These are phyloP conservation scores for Aurantiochytrium sp. DNA, from an alignment of 108 stramenopile genomes.

Conservation along the genomic window DNA sequence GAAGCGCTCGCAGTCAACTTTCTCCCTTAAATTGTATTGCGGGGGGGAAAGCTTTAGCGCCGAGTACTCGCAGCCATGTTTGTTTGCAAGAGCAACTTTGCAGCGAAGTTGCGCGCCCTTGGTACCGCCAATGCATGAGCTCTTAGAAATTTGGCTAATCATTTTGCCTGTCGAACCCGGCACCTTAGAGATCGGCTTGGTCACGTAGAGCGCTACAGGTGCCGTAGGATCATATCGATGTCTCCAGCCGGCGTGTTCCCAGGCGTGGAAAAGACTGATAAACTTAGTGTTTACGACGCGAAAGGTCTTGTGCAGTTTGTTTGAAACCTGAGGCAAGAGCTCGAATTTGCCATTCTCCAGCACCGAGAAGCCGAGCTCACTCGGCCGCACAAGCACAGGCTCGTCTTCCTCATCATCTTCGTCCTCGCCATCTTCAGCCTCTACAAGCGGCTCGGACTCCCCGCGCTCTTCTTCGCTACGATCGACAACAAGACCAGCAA, in stretches of 20 bases:
- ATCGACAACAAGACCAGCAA: background rate
- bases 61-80: conserved; percentile 4
- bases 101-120: conserved; percentile 12
- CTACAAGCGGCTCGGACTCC: background rate
- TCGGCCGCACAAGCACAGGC: background rate
- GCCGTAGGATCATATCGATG: background rate
- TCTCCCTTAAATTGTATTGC: background rate
- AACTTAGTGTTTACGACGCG: background rate
- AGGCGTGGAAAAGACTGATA: background rate
- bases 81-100: background rate
- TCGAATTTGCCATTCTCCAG: background rate
- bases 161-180: background rate
- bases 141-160: background rate
- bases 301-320: background rate
- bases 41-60: background rate
- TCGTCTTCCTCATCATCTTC: background rate
- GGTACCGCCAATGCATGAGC: conserved; percentile 3
- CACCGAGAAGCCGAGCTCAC: background rate
- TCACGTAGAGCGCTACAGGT: background rate
- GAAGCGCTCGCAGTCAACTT: background rate
- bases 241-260: conserved; percentile 2
- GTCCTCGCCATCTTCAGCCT: background rate
- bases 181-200: conserved; percentile 1
- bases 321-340: background rate
- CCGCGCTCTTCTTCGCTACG: background rate